Percentiles rank a stretch among this genome's conserved stretches.
Conservation (phyloP, 257 asterid genomes). For the Ajuga chamaepitys region DNA sequence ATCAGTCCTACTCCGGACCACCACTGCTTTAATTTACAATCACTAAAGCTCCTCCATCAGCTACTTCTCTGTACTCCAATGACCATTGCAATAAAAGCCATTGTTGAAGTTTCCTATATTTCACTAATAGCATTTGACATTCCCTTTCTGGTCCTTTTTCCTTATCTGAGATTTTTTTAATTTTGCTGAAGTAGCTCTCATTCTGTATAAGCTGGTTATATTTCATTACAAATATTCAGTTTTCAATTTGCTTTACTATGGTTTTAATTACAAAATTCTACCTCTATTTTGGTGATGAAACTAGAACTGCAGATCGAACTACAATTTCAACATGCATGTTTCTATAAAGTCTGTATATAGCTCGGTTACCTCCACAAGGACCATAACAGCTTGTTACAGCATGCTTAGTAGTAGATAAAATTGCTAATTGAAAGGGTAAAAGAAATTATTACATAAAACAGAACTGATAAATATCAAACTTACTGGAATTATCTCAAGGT, state of each 20-base stretch:
- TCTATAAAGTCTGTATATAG: not conserved
- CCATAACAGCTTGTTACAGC: not conserved
- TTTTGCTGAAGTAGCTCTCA: not conserved
- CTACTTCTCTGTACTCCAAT: not conserved
- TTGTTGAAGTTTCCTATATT: not conserved
- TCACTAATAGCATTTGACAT: not conserved
- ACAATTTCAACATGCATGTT: slow-evolving; percentile 8
- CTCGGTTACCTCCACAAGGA: not conserved
- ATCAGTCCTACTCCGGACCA: not conserved
- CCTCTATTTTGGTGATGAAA: not conserved
- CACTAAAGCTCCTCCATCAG: not conserved
- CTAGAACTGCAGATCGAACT: not conserved
- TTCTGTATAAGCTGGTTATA: not conserved
- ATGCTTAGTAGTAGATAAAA: too few relatives aligned
- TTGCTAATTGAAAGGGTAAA: not conserved
- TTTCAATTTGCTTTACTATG: not conserved
- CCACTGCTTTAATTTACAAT: not conserved
- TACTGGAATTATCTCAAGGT: slow-evolving; percentile 97
- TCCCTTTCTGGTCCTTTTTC: not conserved
- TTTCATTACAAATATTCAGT: not conserved
- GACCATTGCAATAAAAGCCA: not conserved
- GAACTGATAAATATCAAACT: slow-evolving; percentile 20
- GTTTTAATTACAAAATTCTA: not conserved
- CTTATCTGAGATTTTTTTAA: not conserved
- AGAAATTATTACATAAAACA: not conserved